Evolutionary conservation across 163 green algal species (phyloP).

Genomic region (Scenedesmus sp.): DNA sequence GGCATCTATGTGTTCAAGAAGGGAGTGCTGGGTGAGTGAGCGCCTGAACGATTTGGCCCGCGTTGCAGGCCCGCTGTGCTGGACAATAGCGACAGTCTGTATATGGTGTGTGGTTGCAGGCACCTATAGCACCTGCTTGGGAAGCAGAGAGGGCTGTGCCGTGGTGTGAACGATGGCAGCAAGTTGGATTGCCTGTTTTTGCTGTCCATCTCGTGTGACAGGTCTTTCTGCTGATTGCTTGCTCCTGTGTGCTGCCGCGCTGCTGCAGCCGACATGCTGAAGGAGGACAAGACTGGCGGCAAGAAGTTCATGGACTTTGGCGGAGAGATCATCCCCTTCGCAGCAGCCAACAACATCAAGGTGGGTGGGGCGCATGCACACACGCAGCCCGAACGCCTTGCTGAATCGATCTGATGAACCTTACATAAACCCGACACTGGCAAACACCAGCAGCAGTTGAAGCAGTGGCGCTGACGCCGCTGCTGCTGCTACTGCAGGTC

Average conservation of each 20-base stretch:
- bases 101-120: no score
- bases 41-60: slow-evolving; percentile 50
- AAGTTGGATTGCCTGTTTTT: background rate
- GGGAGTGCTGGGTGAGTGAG: slow-evolving; percentile 80
- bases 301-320: slow-evolving; percentile 96
- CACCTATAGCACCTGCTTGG: no score
- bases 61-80: background rate
- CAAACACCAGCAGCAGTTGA: background rate
- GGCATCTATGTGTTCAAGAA: slow-evolving; percentile 99
- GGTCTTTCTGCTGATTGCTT: background rate
- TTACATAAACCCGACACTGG: background rate
- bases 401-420: background rate
- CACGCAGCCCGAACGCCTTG: background rate
- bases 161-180: slow-evolving; percentile 36
- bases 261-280: slow-evolving; percentile 66
- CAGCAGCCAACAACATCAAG: slow-evolving; percentile 64
- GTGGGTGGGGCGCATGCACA: background rate
- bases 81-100: no score
- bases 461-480: background rate
- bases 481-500: slow-evolving; percentile 41
- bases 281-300: slow-evolving; percentile 62
- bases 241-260: no score
- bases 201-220: background rate
- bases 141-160: no score
- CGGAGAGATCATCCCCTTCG: slow-evolving; percentile 97